Conservation (phyloP, 1,139 yeast species). For the Geotrichum carabidarum region DNA sequence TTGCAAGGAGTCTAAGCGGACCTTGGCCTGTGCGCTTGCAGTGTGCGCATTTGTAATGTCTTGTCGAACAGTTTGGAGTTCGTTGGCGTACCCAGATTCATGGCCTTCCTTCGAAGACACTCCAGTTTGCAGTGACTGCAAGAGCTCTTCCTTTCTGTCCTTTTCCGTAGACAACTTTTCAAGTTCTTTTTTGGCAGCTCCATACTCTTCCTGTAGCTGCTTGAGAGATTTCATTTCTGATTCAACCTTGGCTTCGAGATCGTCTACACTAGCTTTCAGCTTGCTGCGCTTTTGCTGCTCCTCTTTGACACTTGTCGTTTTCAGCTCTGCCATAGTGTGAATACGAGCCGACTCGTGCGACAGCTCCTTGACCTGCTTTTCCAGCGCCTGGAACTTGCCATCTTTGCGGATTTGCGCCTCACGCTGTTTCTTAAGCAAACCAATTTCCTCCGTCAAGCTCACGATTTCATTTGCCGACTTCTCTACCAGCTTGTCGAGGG, state of each 20-base stretch:
- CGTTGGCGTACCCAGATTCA: constrained; percentile 76
- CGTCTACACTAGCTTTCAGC: constrained; percentile 28
- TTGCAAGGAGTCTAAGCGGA: constrained; percentile 55
- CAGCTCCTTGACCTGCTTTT: constrained; percentile 51
- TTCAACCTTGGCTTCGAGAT: constrained; percentile 22
- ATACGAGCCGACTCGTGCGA: constrained; percentile 66
- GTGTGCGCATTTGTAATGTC: constrained; percentile 53
- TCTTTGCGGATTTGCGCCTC: constrained; percentile 61
- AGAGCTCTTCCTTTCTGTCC: constrained; percentile 66
- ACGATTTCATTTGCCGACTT: constrained; percentile 52
- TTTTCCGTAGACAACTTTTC: constrained; percentile 47
- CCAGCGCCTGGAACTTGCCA: constrained; percentile 60
- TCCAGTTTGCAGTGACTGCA: constrained; percentile 84
- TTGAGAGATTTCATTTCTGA: constrained; percentile 30
- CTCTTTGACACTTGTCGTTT: constrained; percentile 5
- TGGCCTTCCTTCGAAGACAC: constrained; percentile 77
- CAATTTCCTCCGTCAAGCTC: constrained; percentile 58
- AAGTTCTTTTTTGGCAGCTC: constrained; percentile 44
- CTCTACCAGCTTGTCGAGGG: constrained; percentile 40
- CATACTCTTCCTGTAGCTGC: constrained; percentile 42
- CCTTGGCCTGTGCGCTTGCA: constrained; percentile 53
- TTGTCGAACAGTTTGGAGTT: constrained; percentile 61
- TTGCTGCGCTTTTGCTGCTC: constrained; percentile 24
- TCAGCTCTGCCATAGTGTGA: constrained; percentile 56
- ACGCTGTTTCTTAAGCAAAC: constrained; percentile 49